Percentiles rank a stretch among this genome's conserved stretches.
These are phyloP conservation scores for Phytophthora citricola DNA, from an alignment of 352 stramenopile species.

Conservation along the genomic window DNA sequence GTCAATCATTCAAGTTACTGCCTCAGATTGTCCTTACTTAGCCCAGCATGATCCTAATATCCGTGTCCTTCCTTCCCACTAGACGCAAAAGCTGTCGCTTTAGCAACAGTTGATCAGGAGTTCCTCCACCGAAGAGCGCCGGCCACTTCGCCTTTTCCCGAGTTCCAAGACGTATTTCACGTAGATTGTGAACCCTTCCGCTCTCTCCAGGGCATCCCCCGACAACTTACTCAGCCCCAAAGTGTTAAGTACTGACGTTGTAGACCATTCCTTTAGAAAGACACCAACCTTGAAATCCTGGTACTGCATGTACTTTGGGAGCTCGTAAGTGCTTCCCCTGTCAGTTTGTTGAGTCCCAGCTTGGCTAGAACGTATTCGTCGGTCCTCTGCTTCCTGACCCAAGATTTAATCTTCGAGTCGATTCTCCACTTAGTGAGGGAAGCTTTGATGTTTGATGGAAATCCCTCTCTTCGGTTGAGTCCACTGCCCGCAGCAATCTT, in stretches of 20 bases:
- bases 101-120: no score
- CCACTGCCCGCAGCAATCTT: neutral
- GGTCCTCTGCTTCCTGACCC: neutral
- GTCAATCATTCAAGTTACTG: no score
- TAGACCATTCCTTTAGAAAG: neutral
- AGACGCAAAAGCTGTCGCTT: no score
- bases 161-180: neutral
- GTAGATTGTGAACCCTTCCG: neutral
- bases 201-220: neutral
- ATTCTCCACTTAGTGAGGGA: neutral
- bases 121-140: neutral
- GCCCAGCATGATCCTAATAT: neutral
- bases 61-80: no score
- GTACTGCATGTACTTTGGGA: neutral
- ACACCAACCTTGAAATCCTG: neutral
- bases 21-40: no score
- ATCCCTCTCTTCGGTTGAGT: neutral
- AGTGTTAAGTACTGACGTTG: neutral
- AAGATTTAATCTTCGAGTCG: neutral
- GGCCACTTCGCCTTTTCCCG: neutral
- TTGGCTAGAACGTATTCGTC: slow-evolving; percentile 1
- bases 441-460: neutral
- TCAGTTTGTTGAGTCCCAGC: neutral
- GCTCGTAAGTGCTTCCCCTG: neutral
- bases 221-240: neutral